A percentile compares a stretch with the other conserved stretches of the same genome.
Evolutionary conservation across 1,284 basidiomycete genomes (phyloP).

Genomic region (Pyrrhoderma noxium): DNA sequence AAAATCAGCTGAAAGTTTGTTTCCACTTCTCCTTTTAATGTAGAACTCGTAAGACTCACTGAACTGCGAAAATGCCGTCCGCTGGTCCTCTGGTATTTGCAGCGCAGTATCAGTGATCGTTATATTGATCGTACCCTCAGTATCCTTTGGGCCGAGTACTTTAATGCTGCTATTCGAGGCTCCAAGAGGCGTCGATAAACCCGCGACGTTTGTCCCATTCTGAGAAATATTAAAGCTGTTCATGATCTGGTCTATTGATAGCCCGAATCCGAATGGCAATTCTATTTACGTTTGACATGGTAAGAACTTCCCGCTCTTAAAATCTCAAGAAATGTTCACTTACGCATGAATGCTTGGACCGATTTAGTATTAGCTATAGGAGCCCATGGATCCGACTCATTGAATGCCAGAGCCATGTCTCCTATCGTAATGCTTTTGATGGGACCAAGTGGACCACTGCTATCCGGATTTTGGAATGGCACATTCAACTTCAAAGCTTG

Average conservation of each 20-base stretch:
- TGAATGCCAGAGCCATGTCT: constrained; percentile 54
- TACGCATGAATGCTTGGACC: constrained; percentile 53
- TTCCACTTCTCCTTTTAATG: not conserved
- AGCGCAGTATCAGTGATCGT: constrained; percentile 52
- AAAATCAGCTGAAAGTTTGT: not conserved
- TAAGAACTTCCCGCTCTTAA: not conserved
- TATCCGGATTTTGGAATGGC: constrained; percentile 48
- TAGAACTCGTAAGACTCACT: constrained; percentile 34
- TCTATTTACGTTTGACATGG: constrained; percentile 30
- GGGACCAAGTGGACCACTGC: constrained; percentile 46
- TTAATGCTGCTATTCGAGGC: constrained; percentile 50
- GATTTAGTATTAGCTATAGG: constrained; percentile 52
- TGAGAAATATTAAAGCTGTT: constrained; percentile 60
- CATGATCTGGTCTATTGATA: constrained; percentile 58
- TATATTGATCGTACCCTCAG: constrained; percentile 61
- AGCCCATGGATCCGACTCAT: constrained; percentile 47
- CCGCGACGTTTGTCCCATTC: constrained; percentile 45
- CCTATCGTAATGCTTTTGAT: constrained; percentile 65
- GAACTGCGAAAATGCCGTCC: constrained; percentile 49
- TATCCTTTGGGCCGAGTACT: constrained; percentile 47
- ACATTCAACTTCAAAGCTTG: constrained; percentile 48
- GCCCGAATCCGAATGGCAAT: constrained; percentile 71
- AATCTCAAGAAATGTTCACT: constrained; percentile 18
- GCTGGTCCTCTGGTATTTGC: constrained; percentile 41
- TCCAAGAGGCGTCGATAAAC: constrained; percentile 53